Percentiles rank a stretch among this genome's conserved stretches.
Conservation (phyloP, 805 yeast species). For the Candida methanosorbosa region DNA sequence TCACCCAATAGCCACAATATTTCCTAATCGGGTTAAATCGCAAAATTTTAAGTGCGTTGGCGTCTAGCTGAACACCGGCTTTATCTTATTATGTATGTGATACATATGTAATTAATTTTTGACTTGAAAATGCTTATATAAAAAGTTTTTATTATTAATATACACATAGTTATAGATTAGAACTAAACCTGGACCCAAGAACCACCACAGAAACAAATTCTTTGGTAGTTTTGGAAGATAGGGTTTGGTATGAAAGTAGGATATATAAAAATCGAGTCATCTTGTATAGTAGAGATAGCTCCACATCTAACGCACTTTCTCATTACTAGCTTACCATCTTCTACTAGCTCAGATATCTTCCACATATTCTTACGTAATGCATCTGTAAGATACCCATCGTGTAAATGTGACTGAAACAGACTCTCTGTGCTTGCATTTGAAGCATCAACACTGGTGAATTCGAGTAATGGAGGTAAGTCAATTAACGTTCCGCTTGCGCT, state of each 20-base stretch:
- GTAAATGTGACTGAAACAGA: constrained; percentile 5
- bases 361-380: constrained; percentile 22
- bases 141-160: too few relatives aligned
- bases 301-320: constrained; percentile 27
- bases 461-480: neutral
- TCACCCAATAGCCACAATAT: too few relatives aligned
- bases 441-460: neutral
- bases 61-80: too few relatives aligned
- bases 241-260: constrained; percentile 20
- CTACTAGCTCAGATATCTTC: constrained; percentile 17
- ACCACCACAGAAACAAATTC: constrained; percentile 74
- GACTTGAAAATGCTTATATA: too few relatives aligned
- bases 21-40: too few relatives aligned
- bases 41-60: too few relatives aligned
- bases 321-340: constrained; percentile 10
- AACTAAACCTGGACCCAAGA: constrained; percentile 47
- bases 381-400: constrained; percentile 22
- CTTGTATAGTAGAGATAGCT: constrained; percentile 26
- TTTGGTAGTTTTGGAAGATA: constrained; percentile 33
- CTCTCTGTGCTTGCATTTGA: constrained; percentile 7
- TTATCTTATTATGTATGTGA: too few relatives aligned
- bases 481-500: too few relatives aligned
- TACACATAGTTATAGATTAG: neutral
- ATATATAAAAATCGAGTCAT: constrained; percentile 24
- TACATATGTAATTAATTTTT: too few relatives aligned